Base-by-base conservation (phyloP, 1,284 basidiomycete species). In the Ceratobasidium sp. region DNA sequence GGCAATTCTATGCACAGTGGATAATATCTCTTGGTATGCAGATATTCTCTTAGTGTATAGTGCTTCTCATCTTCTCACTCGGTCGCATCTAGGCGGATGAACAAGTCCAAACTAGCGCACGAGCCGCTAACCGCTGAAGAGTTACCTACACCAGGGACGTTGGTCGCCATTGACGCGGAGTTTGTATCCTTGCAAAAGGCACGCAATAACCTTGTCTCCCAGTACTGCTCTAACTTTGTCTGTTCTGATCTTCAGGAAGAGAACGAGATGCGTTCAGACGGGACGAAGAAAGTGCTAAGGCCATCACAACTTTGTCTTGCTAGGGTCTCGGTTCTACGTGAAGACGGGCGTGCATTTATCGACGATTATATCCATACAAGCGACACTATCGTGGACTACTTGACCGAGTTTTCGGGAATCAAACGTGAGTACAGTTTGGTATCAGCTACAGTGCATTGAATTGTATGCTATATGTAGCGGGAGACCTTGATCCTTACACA, bases 291-390 rank as follows among this genome's bases (percentile, higher is more conserved):
- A 77, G 90, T 98, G 30, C 85, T 99, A 28, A 88, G 95, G 16
- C 98, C 98, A 0, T 94, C 95, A 9, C 88, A 95, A 72, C 88
- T 98, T 77, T 94, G 95, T 59, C 86, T 99, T 1, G 98, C 98
- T 18, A 89, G 98, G 26, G 97, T 99, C 0, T 98, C 96, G 0
- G 96, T 98, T 1, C 82, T 99, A 57, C 88, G 98, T 6, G 96
- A 96, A 6, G 87, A 93, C 76, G 94, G 93, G 7, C 81, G 91
- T 16, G 95, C 97, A 0, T 98, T 98, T 82, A 98, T 99, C 78
- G 98, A 99, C 78, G 98, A 99, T 79, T 94, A 99, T 78, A 98
- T 99, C 62, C 92, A 95, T 78, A 98, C 96, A 0, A 96, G 92
- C 77, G 98, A 98, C 80, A 87, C 89, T 1, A 94, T 99, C 57